Base-by-base conservation (phyloP, 1,284 basidiomycete genomes). In the Cryptococcus sp. region DNA sequence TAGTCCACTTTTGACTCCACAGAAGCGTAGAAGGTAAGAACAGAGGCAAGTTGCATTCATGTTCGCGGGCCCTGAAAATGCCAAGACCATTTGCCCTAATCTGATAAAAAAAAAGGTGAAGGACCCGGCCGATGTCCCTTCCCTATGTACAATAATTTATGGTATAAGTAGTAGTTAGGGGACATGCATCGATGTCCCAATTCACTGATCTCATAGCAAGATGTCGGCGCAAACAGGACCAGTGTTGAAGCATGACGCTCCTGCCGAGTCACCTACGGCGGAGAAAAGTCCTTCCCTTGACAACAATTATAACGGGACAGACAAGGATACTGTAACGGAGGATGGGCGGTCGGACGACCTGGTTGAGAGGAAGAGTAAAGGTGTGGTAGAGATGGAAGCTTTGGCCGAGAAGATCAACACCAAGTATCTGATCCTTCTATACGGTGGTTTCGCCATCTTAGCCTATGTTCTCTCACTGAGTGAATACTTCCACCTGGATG, bases 331-430 rank as follows among this genome's bases (percentile, higher is more conserved):
- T 9, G 32, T 16, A 9, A 16, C 16, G 9, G 32, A 34, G 32
- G 32, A 34, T 34, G 32, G 32, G 16, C 32, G 16, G 32, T 34
- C 36, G 32, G 37, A 44, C 11, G 19, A 13, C 14, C 19, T 48
- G 18, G 32, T 69, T 32, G 53, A 51, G 21, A 47, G 51, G 5
- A 68, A 68, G 55, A 56, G 51, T 7, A 60, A 61, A 22, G 72
- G 72, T n/a, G 69, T 72, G 7, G 40, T 62, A 1, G 64, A 69
- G 53, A 72, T 74, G 68, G 70, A 72, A 45, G 49, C 52, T 0
- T 53, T 74, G n/a, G 43, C 52, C 21, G 55, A 31, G 1, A 22
- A 67, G 3, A 45, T 74, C n/a, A 62, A 55, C 36, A 46, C 36
- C 21, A 66, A 59, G 50, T 60, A 55, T 32, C 57, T 59, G 10